Evolutionary conservation across 1,139 yeast genomes (phyloP), one percentile per base, ranked within the genome.

Genomic region (Taphrina pruni): DNA sequence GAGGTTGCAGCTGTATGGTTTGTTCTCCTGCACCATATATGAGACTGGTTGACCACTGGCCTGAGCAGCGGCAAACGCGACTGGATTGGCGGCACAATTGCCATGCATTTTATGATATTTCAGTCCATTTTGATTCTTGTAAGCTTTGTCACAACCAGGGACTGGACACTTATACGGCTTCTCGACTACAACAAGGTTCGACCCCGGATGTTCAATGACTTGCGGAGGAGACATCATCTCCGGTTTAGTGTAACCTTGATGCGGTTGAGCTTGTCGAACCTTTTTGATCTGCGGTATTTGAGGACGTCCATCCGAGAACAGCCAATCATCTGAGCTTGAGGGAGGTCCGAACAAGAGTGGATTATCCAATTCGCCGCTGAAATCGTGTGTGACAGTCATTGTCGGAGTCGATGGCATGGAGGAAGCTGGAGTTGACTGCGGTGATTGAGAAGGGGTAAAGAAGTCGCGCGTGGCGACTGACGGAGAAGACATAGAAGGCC

Each of bases 101-200:
- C 99, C 99, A 78, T 94, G 99, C 73, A 90, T 82, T 73, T 97
- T 85, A 80, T 94, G 99, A 79, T 94, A 94, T 78, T 94, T 94
- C 76, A 94, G 84, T 14, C 99, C 99, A 77, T 94, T 94, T 80
- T 94, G 99, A 79, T 94, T 94, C 82, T 94, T 94, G 80, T 94
- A 94, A 48, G 95, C 93, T 82, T 94, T 94, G 75, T 93, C 98
- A 80, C 99, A 94, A 6, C 99, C 99, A 76, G 92, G 90, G 54
- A 94, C 99, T 0, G 98, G 99, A 81, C 99, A 94, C 78, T 89
- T 92, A 82, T 89, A 94, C 32, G 99, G 99, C 78, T 94, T 89
- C 77, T 91, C 91, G 75, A 74, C 83, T 61, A 70, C 72, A 17
- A 70, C 71, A 8, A 71, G 60, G 52, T 61, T 70, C 11, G 70